Evolutionary conservation across 306 rosid species (phyloP).

Genomic region (Myrica gale): DNA sequence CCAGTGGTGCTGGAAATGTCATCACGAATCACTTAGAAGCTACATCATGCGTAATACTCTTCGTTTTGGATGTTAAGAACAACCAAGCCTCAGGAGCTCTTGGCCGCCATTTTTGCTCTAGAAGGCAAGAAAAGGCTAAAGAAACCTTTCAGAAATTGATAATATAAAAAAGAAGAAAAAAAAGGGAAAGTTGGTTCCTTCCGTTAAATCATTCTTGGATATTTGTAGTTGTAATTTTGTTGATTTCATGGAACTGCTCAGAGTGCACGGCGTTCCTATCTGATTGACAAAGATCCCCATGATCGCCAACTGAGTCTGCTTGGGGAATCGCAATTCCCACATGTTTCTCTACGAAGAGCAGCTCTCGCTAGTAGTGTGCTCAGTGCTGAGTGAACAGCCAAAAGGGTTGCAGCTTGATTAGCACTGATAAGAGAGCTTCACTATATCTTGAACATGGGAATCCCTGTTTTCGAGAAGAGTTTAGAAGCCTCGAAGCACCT

Average conservation of each 20-base stretch:
- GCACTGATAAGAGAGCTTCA: background rate
- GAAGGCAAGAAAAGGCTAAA: conserved; percentile 3
- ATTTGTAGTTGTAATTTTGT: background rate
- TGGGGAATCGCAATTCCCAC: background rate
- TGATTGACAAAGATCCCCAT: background rate
- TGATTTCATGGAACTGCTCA: background rate
- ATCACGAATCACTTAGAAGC: conserved; percentile 10
- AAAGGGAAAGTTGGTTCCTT: background rate
- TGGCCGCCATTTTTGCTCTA: background rate
- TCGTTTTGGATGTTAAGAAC: background rate
- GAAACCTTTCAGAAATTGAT: background rate
- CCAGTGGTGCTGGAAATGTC: background rate
- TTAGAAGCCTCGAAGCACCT: background rate
- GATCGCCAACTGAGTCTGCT: background rate
- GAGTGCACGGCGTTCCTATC: background rate
- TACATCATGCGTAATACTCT: background rate
- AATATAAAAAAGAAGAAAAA: no score
- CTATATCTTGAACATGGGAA: background rate
- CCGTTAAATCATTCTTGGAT: background rate
- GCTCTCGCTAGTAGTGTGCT: background rate
- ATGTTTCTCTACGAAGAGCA: background rate
- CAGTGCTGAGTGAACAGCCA: background rate
- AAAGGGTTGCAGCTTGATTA: background rate
- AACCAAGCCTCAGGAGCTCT: background rate
- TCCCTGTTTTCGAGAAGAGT: background rate